Base-by-base conservation (phyloP, 148 eudicot genomes). In the Fagopyrum homotropicum region DNA sequence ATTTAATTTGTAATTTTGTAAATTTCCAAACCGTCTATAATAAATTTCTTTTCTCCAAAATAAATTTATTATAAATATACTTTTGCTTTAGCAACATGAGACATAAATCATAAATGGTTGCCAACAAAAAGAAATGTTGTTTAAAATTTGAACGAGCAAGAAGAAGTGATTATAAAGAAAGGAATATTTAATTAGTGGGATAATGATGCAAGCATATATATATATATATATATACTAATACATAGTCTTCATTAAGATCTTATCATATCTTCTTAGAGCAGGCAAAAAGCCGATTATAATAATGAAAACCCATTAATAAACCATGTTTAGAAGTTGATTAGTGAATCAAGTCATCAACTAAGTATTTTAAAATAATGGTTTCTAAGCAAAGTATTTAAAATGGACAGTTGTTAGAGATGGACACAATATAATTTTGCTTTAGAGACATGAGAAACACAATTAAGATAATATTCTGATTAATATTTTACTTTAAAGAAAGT, bases 341-440 rank as follows among this genome's bases (percentile, higher is more conserved):
- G 50, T 69, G 73, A 69, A 69, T 69, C 73, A 45, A 69, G 50
- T 69, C 73, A 69, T 69, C 73, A 69, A 69, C 73, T 69, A 69
- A 69, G 73, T 69, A 44, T 44, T 69, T 6, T 43, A 69, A 69
- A 15, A 69, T 61, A 26, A 61, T 61, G 15, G 12, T 61, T 61
- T 61, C 11, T 19, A 22, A 61, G 68, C 43, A 61, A 61, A 61
- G 68, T 26, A 61, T 61, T 61, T 29, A 61, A 40, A 19, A 43
- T 69, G 73, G 73, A 69, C 73, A 69, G 73, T 69, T 69, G 73
- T 69, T 69, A 46, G 47, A 43, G 48, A 43, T 69, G 73, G 73
- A 69, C 73, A n/a, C 73, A 7, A 45, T 15, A n/a, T 69, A 6
- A 46, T 69, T 69, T 69, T 16, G 73, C 50, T 69, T 69, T 44